phyloP scores from a whole-genome alignment of 148 eudicot species.

The Simmondsia chinensis region DNA sequence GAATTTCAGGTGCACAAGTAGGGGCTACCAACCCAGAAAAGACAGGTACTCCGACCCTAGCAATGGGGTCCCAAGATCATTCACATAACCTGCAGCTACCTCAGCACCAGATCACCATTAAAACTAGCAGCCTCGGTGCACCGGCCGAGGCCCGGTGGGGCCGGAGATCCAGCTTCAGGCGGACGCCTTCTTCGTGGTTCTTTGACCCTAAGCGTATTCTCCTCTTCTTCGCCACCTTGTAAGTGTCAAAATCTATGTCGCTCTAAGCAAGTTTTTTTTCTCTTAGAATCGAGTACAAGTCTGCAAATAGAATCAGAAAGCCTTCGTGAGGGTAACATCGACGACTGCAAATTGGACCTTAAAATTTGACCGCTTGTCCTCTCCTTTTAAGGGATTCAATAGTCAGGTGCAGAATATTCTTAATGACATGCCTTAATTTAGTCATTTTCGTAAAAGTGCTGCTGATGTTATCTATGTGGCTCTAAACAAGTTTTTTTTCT shows the following conservation, averaged over 20 bases:
- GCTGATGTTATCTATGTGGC: too few relatives aligned
- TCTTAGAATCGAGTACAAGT: too few relatives aligned
- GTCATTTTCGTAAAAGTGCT: too few relatives aligned
- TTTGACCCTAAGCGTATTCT: conserved; percentile 55
- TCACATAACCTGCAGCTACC: conserved; percentile 23
- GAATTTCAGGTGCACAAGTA: conserved; percentile 45
- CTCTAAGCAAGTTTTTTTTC: neutral
- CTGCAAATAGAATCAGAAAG: too few relatives aligned
- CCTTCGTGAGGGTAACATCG: too few relatives aligned
- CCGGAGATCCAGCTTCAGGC: conserved; percentile 40
- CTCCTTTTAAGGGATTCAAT: too few relatives aligned
- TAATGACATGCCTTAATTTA: too few relatives aligned
- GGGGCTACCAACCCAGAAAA: conserved; percentile 45
- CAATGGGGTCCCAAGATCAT: conserved; percentile 21
- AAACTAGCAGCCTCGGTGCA: conserved; percentile 17
- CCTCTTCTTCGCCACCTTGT: conserved; percentile 76
- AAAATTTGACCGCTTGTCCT: too few relatives aligned
- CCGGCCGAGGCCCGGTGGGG: conserved; percentile 29
- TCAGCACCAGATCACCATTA: conserved; percentile 67
- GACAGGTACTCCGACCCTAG: conserved; percentile 16
- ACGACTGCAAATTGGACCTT: neutral
- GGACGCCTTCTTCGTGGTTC: conserved; percentile 31
- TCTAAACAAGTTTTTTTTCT: too few relatives aligned
- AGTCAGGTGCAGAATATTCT: too few relatives aligned
- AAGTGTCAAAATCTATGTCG: conserved; percentile 12